These are phyloP conservation scores for Apiotrichum siamense DNA, from an alignment of 1,284 basidiomycete species.

Conservation along the genomic window DNA sequence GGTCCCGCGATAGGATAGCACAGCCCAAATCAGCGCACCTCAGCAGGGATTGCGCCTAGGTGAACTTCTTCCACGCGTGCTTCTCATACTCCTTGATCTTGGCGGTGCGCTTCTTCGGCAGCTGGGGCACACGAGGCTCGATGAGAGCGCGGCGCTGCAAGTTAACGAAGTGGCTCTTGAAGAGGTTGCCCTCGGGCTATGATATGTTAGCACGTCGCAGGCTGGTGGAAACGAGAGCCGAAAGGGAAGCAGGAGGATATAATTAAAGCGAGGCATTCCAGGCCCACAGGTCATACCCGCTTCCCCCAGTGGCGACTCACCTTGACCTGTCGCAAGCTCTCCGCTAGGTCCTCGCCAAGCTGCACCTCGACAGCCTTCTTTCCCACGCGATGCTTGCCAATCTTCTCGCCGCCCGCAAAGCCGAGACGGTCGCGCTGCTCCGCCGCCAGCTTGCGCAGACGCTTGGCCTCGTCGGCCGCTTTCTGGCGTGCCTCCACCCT, in stretches of 20 bases:
- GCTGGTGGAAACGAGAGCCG: no score
- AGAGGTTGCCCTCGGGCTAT: conserved; percentile 87
- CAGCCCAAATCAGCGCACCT: not conserved
- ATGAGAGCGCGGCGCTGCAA: conserved; percentile 49
- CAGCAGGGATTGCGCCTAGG: conserved; percentile 15
- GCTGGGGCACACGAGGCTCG: conserved; percentile 54
- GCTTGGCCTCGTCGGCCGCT: conserved; percentile 25
- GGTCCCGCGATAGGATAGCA: not conserved
- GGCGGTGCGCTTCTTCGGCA: conserved; percentile 60
- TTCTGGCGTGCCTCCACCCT: conserved; percentile 23
- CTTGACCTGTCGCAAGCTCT: conserved; percentile 77
- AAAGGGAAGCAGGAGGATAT: not conserved
- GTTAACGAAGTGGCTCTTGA: conserved; percentile 73
- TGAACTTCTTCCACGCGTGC: conserved; percentile 79
- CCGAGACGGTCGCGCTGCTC: conserved; percentile 57
- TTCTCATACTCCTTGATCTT: conserved; percentile 76
- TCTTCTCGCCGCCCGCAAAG: conserved; percentile 54
- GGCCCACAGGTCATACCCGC: not conserved
- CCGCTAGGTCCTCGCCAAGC: conserved; percentile 82
- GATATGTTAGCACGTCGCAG: not conserved
- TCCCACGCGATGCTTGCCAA: conserved; percentile 72
- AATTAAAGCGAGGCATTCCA: no score
- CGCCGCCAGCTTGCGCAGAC: conserved; percentile 48
- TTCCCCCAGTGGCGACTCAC: conserved; percentile 51
- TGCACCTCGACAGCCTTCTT: conserved; percentile 72